These are phyloP conservation scores for Mortierella sp. DNA, from an alignment of 371 early-diverging fungal species.

Conservation along the genomic window DNA sequence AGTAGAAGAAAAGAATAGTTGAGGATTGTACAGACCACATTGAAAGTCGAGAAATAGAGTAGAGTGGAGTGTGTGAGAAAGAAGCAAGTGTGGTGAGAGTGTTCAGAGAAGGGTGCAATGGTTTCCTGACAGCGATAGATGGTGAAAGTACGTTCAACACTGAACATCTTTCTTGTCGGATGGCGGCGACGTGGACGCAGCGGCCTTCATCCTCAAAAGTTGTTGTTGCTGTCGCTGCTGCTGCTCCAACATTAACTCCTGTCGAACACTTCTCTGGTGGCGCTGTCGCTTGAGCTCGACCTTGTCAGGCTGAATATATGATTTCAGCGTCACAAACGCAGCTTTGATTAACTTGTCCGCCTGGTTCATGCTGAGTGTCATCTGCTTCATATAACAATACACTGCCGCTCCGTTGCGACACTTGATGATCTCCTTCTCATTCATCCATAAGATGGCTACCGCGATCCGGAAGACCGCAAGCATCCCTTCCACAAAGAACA, in stretches of 20 bases:
- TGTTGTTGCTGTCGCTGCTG: conserved; percentile 5
- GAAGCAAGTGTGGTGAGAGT: not conserved
- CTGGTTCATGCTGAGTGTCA: conserved; percentile 50
- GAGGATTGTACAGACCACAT: conserved; percentile 1
- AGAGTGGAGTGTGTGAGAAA: not conserved
- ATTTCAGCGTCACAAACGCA: conserved; percentile 47
- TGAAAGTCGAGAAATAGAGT: not conserved
- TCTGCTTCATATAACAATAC: conserved; percentile 57
- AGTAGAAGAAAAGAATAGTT: too few relatives aligned
- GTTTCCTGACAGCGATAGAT: too few relatives aligned
- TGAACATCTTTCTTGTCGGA: conserved; percentile 2
- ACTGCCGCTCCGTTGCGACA: conserved; percentile 55
- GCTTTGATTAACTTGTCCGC: conserved; percentile 50
- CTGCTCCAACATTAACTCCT: conserved; percentile 46
- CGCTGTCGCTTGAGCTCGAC: conserved; percentile 41
- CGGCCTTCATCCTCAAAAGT: conserved; percentile 19
- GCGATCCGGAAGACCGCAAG: conserved; percentile 50
- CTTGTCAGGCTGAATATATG: conserved; percentile 44
- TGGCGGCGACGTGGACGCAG: conserved; percentile 19
- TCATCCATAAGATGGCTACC: conserved; percentile 54
- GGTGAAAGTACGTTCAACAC: too few relatives aligned
- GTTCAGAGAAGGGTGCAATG: too few relatives aligned
- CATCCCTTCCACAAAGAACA: conserved; percentile 54
- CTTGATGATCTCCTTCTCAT: conserved; percentile 54
- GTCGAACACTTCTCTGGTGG: conserved; percentile 29